These are phyloP conservation scores for Fistulifera pelliculosa DNA, from an alignment of 108 stramenopile species.

Conservation along the genomic window DNA sequence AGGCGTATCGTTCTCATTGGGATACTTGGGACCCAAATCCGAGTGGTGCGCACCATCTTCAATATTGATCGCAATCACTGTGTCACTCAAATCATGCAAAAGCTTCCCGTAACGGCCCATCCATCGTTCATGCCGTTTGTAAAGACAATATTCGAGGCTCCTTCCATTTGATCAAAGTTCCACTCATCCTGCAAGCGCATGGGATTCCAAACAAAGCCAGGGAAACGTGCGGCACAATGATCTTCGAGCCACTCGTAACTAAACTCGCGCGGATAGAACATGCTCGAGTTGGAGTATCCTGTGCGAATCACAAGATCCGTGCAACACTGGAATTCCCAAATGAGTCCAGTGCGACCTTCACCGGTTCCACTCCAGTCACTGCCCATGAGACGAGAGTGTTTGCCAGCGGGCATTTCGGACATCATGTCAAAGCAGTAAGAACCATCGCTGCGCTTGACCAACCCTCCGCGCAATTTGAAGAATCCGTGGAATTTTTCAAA, in stretches of 20 bases:
- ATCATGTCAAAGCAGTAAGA: conserved; percentile 54
- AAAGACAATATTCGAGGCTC: conserved; percentile 49
- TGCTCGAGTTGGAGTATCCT: conserved; percentile 32
- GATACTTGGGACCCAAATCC: conserved; percentile 48
- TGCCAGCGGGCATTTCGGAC: conserved; percentile 46
- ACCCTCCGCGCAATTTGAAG: conserved; percentile 2
- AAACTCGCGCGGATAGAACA: conserved; percentile 47
- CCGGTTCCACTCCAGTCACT: conserved; percentile 69
- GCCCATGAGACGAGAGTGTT: conserved; percentile 34
- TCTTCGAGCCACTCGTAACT: conserved; percentile 33
- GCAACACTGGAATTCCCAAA: conserved; percentile 73
- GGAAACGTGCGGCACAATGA: conserved; percentile 54
- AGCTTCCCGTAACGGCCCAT: conserved; percentile 39
- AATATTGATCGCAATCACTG: conserved; percentile 57
- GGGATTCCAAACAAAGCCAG: conserved; percentile 26
- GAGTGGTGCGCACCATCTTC: conserved; percentile 76
- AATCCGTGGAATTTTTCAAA: conserved; percentile 16
- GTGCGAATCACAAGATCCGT: conserved; percentile 21
- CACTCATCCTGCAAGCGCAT: conserved; percentile 34
- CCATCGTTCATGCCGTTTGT: conserved; percentile 59
- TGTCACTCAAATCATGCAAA: conserved; percentile 35
- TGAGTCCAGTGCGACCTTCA: conserved; percentile 39
- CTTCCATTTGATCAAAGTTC: conserved; percentile 47
- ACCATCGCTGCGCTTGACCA: background rate
- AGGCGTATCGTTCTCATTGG: conserved; percentile 44